Percentiles rank a stretch among this genome's conserved stretches.
phyloP scores from a whole-genome alignment of 2,329 filamentous ascomycete species.

The Pseudonectria foliicola region DNA sequence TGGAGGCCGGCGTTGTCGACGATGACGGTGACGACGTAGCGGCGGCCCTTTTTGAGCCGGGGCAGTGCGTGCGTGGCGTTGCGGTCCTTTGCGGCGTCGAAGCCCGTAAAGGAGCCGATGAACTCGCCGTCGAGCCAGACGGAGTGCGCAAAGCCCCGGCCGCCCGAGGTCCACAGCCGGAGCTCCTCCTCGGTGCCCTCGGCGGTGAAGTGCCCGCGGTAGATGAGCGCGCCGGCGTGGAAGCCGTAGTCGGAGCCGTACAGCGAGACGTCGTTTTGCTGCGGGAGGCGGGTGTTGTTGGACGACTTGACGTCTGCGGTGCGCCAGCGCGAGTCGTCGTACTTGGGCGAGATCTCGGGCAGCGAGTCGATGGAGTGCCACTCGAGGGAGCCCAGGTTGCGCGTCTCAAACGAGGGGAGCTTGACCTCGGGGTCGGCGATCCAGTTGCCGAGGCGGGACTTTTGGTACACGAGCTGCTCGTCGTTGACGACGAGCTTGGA shows the following conservation, averaged over 20 bases:
- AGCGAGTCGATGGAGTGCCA: constrained; percentile 69
- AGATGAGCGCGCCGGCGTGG: constrained; percentile 61
- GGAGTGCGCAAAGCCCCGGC: constrained; percentile 58
- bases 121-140: constrained; percentile 59
- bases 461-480: constrained; percentile 27
- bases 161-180: constrained; percentile 55
- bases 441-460: constrained; percentile 39
- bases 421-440: constrained; percentile 39
- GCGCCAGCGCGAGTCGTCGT: constrained; percentile 65
- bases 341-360: constrained; percentile 57
- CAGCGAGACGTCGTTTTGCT: constrained; percentile 59
- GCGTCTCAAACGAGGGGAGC: constrained; percentile 36
- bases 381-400: constrained; percentile 44
- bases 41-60: constrained; percentile 39
- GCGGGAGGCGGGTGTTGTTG: constrained; percentile 49
- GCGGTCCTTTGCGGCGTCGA: constrained; percentile 38
- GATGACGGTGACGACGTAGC: constrained; percentile 60
- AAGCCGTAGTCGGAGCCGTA: constrained; percentile 70
- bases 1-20: constrained; percentile 69
- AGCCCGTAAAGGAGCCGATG: constrained; percentile 58
- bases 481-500: constrained; percentile 39
- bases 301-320: constrained; percentile 49
- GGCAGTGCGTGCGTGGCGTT: constrained; percentile 53
- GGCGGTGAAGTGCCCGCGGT: constrained; percentile 62
- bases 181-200: constrained; percentile 52